phyloP scores from a whole-genome alignment of 1,139 yeast species.

The Pichia sp. region DNA sequence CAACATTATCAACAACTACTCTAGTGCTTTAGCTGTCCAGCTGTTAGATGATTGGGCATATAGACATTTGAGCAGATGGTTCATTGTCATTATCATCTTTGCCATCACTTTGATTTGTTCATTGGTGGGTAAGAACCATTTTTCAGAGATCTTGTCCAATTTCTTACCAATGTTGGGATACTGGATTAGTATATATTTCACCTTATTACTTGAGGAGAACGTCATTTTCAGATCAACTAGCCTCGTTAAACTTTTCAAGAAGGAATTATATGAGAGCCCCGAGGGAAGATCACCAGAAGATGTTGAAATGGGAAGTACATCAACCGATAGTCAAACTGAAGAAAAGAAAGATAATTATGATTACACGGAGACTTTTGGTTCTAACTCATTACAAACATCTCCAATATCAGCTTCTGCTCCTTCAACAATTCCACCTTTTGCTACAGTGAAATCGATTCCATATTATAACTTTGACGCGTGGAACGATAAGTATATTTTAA shows the following conservation, averaged over 20 bases:
- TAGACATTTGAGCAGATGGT: constrained; percentile 71
- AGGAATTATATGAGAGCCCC: constrained; percentile 36
- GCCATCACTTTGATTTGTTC: constrained; percentile 63
- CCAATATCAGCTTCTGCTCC: background rate
- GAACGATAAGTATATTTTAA: constrained; percentile 49
- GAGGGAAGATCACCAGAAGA: background rate
- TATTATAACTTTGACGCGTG: constrained; percentile 59
- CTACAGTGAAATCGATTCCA: constrained; percentile 19
- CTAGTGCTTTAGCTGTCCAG: constrained; percentile 78
- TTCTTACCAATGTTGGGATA: constrained; percentile 93
- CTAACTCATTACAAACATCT: background rate
- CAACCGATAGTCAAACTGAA: constrained; percentile 1
- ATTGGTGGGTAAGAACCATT: constrained; percentile 68
- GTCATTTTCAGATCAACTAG: constrained; percentile 54
- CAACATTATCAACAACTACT: constrained; percentile 74
- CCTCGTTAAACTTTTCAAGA: constrained; percentile 42
- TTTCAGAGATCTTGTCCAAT: constrained; percentile 72
- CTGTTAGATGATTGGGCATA: constrained; percentile 50
- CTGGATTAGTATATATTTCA: constrained; percentile 83
- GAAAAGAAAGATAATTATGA: constrained; percentile 1
- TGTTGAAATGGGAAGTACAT: constrained; percentile 1
- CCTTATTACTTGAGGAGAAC: constrained; percentile 68
- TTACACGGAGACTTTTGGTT: background rate
- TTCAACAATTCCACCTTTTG: constrained; percentile 14
- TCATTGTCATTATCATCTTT: constrained; percentile 63